A percentile compares a stretch with the other conserved stretches of the same genome.
phyloP scores from a whole-genome alignment of 1,139 yeast species.

The Scheffersomyces lignicola region DNA sequence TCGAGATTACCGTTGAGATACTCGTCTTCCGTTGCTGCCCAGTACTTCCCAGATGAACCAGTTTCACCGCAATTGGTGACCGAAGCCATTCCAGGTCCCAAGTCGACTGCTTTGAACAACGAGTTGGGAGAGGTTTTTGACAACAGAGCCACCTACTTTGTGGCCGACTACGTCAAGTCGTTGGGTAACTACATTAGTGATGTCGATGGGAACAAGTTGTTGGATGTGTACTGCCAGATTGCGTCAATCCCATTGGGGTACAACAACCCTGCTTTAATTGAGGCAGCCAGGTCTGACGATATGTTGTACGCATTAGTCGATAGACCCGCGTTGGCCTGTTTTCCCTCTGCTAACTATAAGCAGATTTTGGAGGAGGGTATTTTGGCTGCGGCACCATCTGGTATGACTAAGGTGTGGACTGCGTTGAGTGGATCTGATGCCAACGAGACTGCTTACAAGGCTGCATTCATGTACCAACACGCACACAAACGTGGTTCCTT shows the following conservation, averaged over 20 bases:
- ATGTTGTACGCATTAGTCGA: slow-evolving; percentile 69
- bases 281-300: slow-evolving; percentile 61
- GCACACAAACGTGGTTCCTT: slow-evolving; percentile 55
- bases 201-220: slow-evolving; percentile 63
- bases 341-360: slow-evolving; percentile 59
- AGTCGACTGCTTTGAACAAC: slow-evolving; percentile 44
- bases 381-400: slow-evolving; percentile 69
- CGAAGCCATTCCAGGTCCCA: slow-evolving; percentile 61
- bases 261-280: slow-evolving; percentile 67
- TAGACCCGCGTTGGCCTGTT: slow-evolving; percentile 76
- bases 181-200: slow-evolving; percentile 71
- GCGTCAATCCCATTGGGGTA: slow-evolving; percentile 75
- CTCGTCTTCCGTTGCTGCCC: slow-evolving; percentile 14
- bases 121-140: slow-evolving; percentile 60
- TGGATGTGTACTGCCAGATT: slow-evolving; percentile 72
- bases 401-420: slow-evolving; percentile 65
- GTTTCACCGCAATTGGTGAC: slow-evolving; percentile 47
- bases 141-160: slow-evolving; percentile 67
- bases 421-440: slow-evolving; percentile 76
- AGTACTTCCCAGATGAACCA: slow-evolving; percentile 56
- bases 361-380: slow-evolving; percentile 55
- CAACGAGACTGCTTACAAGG: slow-evolving; percentile 74
- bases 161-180: slow-evolving; percentile 65
- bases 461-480: slow-evolving; percentile 75
- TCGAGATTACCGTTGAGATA: neutral